Percentiles rank a stretch among this genome's conserved stretches.
Conservation (phyloP, 176 grass and related monocot species). For the Elaeis guineensis region DNA sequence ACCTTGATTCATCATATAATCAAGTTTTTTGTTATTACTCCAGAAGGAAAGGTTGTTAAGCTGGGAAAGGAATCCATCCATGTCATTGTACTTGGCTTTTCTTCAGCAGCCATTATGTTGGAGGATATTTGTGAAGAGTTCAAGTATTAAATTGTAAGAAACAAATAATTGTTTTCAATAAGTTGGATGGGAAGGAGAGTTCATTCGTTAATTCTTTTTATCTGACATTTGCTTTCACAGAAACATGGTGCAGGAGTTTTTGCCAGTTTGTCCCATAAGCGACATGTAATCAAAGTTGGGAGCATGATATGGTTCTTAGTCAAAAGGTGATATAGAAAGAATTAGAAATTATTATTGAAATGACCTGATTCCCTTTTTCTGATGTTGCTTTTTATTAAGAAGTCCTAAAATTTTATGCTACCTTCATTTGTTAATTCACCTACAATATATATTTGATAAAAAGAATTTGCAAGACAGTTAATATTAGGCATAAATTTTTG, state of each 20-base stretch:
- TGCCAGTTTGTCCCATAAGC: slow-evolving; percentile 41
- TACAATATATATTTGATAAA: too few relatives aligned
- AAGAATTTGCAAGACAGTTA: too few relatives aligned
- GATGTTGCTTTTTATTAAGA: too few relatives aligned
- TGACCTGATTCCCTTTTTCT: too few relatives aligned
- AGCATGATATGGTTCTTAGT: slow-evolving; percentile 82
- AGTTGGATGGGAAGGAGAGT: neutral
- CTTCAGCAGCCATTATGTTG: slow-evolving; percentile 69
- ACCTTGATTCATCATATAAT: slow-evolving; percentile 19
- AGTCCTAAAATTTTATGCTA: too few relatives aligned
- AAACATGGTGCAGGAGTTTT: slow-evolving; percentile 43
- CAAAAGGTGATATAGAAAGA: slow-evolving; percentile 51
- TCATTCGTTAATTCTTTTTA: slow-evolving; percentile 14
- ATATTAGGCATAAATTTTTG: too few relatives aligned
- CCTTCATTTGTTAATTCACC: too few relatives aligned
- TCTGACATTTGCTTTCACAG: slow-evolving; percentile 28
- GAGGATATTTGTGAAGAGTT: slow-evolving; percentile 69
- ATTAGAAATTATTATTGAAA: too few relatives aligned
- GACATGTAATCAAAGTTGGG: slow-evolving; percentile 55
- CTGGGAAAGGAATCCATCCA: slow-evolving; percentile 81
- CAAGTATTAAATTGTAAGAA: slow-evolving; percentile 59
- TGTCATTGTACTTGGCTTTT: slow-evolving; percentile 66
- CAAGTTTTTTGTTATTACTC: slow-evolving; percentile 19
- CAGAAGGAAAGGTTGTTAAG: slow-evolving; percentile 86
- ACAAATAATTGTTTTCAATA: slow-evolving; percentile 6